Evolutionary conservation across 2,329 filamentous ascomycete genomes (phyloP), one percentile per base, ranked within the genome.

Genomic region (Phaeosphaeria sp.): DNA sequence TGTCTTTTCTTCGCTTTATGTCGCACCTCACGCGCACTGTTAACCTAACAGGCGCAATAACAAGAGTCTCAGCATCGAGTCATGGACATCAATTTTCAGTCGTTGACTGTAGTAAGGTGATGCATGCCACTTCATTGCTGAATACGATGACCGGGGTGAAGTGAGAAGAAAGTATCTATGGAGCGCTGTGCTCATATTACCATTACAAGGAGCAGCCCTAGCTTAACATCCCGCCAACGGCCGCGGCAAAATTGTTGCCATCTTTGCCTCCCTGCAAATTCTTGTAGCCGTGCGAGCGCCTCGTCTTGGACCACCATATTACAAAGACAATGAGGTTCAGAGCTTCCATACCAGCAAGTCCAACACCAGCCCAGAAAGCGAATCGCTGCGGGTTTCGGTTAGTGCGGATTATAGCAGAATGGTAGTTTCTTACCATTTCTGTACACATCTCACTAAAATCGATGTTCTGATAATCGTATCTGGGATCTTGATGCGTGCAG

Each of bases 311-410:
- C 52, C 56, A 63, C 64, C 64, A 68, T 3, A 63, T 46, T 0
- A 62, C 42, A 30, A 68, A 66, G 2, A 66, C 30, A 15, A 52
- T 10, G 7, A 68, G 43, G 42, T 66, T 68, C 41, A 64, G 10
- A n/a, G 52, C 43, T 43, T 68, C 66, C 30, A 68, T 25, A 13
- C 46, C 57, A 3, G 64, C 64, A 13, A 68, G 50, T 11, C 50
- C 54, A 6, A 66, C 60, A 18, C 62, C 57, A 47, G 62, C 62
- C 65, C 64, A 68, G 20, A 64, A 62, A 2, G 62, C 62, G 18
- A 65, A 64, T 33, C 50, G 41, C 43, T 54, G 30, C 7, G 13
- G 30, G 11, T 46, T 18, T 23, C 21, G 6, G 22, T 27, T 22
- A 48, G n/a, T 52, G 49, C 6, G 44, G 1, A 3, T n/a, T 9